Percentiles rank a stretch among this genome's conserved stretches.
These are phyloP conservation scores for Debaryomyces prosopidis DNA, from an alignment of 805 yeast genomes.

Conservation along the genomic window DNA sequence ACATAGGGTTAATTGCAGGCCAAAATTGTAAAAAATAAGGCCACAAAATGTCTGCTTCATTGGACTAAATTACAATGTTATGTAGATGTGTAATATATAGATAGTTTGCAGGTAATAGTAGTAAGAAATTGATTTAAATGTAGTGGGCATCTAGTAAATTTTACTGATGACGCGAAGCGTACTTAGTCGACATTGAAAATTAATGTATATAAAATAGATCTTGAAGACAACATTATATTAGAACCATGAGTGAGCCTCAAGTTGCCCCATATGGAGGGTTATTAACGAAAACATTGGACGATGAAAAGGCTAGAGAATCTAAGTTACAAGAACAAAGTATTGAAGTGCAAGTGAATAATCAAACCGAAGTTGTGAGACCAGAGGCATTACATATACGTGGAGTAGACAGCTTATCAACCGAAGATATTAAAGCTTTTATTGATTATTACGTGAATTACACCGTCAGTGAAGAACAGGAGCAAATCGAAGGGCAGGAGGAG, in stretches of 20 bases:
- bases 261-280: conserved; percentile 45
- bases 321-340: conserved; percentile 32
- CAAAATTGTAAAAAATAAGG: too few relatives aligned
- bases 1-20: too few relatives aligned
- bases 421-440: conserved; percentile 57
- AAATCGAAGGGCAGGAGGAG: conserved; percentile 14
- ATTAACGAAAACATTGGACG: conserved; percentile 39
- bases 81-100: too few relatives aligned
- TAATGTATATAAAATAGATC: neutral
- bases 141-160: too few relatives aligned
- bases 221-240: neutral
- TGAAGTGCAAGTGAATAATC: conserved; percentile 32
- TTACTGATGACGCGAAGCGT: neutral
- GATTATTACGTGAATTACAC: conserved; percentile 44
- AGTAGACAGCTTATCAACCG: conserved; percentile 63
- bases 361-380: conserved; percentile 37
- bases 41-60: too few relatives aligned
- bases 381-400: conserved; percentile 56
- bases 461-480: conserved; percentile 13
- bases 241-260: conserved; percentile 23
- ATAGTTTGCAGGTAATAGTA: too few relatives aligned
- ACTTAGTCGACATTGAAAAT: neutral
- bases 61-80: too few relatives aligned
- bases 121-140: too few relatives aligned
- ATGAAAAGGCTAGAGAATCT: conserved; percentile 33